These are phyloP conservation scores for Starmerella sp. DNA, from an alignment of 805 yeast genomes.

Conservation along the genomic window DNA sequence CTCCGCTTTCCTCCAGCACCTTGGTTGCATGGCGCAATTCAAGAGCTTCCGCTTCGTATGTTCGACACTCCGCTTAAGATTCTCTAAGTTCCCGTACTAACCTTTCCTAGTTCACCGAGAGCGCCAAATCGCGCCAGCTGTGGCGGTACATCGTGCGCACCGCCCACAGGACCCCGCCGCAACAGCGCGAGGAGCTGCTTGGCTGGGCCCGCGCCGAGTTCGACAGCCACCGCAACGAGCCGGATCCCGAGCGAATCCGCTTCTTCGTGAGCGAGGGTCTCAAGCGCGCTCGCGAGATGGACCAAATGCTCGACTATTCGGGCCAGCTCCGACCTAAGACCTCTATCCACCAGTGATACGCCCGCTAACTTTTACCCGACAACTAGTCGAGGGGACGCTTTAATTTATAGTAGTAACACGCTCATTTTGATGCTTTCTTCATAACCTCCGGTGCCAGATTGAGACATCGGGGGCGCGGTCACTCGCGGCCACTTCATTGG, in stretches of 20 bases:
- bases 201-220: slow-evolving; percentile 31
- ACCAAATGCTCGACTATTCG: slow-evolving; percentile 18
- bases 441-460: no score
- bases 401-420: no score
- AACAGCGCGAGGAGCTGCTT: slow-evolving; percentile 25
- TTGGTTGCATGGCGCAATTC: slow-evolving; percentile 10
- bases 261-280: slow-evolving; percentile 29
- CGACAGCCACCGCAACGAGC: slow-evolving; percentile 22
- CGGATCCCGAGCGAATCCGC: slow-evolving; percentile 27
- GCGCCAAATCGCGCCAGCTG: slow-evolving; percentile 27
- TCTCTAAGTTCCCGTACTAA: slow-evolving; percentile 1
- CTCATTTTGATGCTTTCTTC: no score
- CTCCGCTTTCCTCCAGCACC: no score
- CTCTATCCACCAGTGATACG: not conserved
- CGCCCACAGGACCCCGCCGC: slow-evolving; percentile 23
- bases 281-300: slow-evolving; percentile 27
- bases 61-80: not conserved
- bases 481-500: no score
- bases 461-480: no score
- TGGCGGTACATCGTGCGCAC: slow-evolving; percentile 29
- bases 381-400: not conserved
- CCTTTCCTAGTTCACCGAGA: slow-evolving; percentile 27
- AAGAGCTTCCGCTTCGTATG: slow-evolving; percentile 21
- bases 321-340: not conserved
- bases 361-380: not conserved